Evolutionary conservation across 768 basidiomycete genomes (phyloP), one percentile per base, ranked within the genome.

Genomic region (Termitomyces sp.): DNA sequence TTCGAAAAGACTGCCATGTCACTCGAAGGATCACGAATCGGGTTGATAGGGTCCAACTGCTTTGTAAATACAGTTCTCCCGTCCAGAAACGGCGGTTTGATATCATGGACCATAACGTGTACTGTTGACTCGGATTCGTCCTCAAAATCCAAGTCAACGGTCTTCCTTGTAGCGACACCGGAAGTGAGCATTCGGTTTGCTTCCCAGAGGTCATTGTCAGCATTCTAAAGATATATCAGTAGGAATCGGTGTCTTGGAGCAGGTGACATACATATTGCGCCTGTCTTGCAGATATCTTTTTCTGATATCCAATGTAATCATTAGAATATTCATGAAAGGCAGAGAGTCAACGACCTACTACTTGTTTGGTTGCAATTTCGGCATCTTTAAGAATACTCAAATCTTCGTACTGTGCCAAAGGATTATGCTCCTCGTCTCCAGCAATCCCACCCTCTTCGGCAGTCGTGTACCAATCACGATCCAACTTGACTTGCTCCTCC

Each of bases 151-250:
- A 95, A 78, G 67, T 99, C 94, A 48, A 99, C 81, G 3, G 83
- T 77, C 62, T 85, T 89, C 35, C 91, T 87, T 9, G 91, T 91
- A 1, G 92, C 91, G 19, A 98, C 89, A 65, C 97, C 97, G 3
- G 97, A 98, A 0, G 92, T 93, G 10, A 93, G 77, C 89, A 99
- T 95, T 66, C 96, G 91, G 67, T 98, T 98, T 8, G 91, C 91
- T 75, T 99, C 97, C 97, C 97, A 99, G 11, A 96, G 75, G 65
- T 99, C 97, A 65, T 97, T 98, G 70, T 99, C 97, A 23, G 93
- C 93, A 64, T 98, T 98, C 91, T 95, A 66, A 57, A 19, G 6
- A 43, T 9, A 35, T 64, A 64, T 65, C 43, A 69, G 59, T 40
- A 5, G 17, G 2, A 38, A 17, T 26, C 21, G 3, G 35, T 14